phyloP scores from a whole-genome alignment of 257 asterid species.

The Rauvolfia tetraphylla region DNA sequence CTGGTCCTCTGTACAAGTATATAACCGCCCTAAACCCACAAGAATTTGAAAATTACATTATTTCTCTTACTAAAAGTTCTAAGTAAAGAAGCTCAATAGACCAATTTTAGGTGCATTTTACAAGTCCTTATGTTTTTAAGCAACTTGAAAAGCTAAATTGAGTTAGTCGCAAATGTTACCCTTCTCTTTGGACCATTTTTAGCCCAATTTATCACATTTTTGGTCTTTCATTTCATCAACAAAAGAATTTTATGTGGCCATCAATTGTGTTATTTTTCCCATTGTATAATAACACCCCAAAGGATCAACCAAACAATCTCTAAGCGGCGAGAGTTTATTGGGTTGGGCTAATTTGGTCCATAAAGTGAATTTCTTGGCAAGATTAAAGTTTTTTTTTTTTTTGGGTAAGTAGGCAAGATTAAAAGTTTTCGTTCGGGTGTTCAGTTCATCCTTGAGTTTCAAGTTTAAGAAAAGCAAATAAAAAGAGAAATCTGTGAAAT shows the following conservation, averaged over 20 bases:
- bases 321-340: neutral
- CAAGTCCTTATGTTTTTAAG: neutral
- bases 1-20: no score
- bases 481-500: neutral
- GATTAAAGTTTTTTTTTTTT: no score
- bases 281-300: neutral
- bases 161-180: neutral
- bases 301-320: neutral
- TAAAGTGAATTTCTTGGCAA: neutral
- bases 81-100: neutral
- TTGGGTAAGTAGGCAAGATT: no score
- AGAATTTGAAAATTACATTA: no score
- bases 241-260: neutral
- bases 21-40: no score
- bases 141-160: neutral
- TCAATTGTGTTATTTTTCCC: no score
- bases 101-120: neutral
- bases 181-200: neutral
- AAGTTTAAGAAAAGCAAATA: conserved; percentile 12
- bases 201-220: neutral
- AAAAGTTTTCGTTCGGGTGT: neutral
- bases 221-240: neutral
- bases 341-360: no score
- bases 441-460: conserved; percentile 3
- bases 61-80: no score